Base-by-base conservation (phyloP, 2,329 filamentous ascomycete genomes). In the Verticillium nonalfalfae region DNA sequence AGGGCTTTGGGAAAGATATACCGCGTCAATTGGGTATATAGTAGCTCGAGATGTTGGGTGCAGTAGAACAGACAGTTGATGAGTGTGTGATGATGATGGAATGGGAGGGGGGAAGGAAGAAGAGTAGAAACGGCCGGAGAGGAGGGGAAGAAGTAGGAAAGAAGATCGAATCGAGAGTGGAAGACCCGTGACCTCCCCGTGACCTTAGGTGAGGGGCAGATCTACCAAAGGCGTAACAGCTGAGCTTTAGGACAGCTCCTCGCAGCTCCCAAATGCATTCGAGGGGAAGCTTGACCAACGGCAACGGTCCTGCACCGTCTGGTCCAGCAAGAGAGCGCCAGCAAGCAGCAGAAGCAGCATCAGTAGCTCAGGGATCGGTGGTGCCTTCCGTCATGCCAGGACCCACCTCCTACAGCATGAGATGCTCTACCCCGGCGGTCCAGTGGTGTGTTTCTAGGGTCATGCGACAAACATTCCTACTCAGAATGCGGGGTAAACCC, bases 71-170 rank as follows among this genome's bases (percentile, higher is more conserved):
- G 45, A 11, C 45, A 50, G 45, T 61, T 61, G 50, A 14, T 61
- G 45, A 50, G 45, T 61, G 58, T 36, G 18, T 61, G 45, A 40
- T 40, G 18, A 56, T 59, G 65, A 61, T 58, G 64, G 59, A 66
- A 62, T 56, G 59, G 52, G 61, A 64, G 56, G 55, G 62, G 71
- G 56, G 34, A 64, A 61, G 64, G 62, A 65, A 63, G 62, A 67
- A 64, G 64, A 66, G 61, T 66, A 54, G 61, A 57, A 56, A 58
- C 57, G 61, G 60, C 63, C 61, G 59, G 63, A 50, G 45, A 63
- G 63, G 63, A 65, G 63, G 63, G 63, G 62, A 64, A 62, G 68
- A 66, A 63, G 45, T 50, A 50, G 63, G 64, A 61, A 63, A 59
- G 61, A 60, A 56, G 61, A 63, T 58, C 57, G 64, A 63, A 35